Evolutionary conservation across 2,329 filamentous ascomycete species (phyloP), one percentile per base, ranked within the genome.

Genomic region (Phaeoacremonium minimum): DNA sequence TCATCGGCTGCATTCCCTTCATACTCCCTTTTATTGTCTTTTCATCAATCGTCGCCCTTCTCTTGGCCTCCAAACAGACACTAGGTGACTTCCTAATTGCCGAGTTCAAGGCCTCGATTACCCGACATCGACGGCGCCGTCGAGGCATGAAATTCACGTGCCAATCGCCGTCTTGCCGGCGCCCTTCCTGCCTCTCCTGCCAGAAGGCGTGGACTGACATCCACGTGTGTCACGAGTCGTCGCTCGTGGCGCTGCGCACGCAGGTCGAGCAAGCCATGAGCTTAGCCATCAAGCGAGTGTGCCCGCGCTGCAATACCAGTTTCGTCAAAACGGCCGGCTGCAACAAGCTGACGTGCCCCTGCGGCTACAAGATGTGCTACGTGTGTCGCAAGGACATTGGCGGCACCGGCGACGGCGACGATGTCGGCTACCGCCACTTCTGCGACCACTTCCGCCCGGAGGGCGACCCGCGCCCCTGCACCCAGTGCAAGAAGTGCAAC

Each of bases 351-450:
- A 91, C 88, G 6, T 97, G 93, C 56, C 82, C 89, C 13, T 98
- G 93, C 61, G 93, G 93, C 7, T 97, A 97, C 64, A 85, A 86
- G 49, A 97, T 97, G 91, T 98, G 93, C 60, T 98, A 98, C 55
- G 80, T 97, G 32, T 98, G 93, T 60, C 86, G 93, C 28, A 83
- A 83, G 48, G 82, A 87, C 51, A 78, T 84, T 32, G 67, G 71
- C 38, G 67, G 76, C 33, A 43, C 48, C 22, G n/a, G n/a, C n/a
- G 61, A 50, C 12, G 55, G 52, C 11, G 47, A 56, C 18, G 61
- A 61, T 32, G 83, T 90, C 56, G 90, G 91, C 1, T 97, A 98
- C 60, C 74, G 80, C 28, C 93, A 98, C 61, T 98, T 96, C 55
- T 98, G 93, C 58, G 86, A 95, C 56, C 93, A 97, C 62, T 97